Conservation (phyloP, 1,284 basidiomycete species). For the Apiotrichum porosum region DNA sequence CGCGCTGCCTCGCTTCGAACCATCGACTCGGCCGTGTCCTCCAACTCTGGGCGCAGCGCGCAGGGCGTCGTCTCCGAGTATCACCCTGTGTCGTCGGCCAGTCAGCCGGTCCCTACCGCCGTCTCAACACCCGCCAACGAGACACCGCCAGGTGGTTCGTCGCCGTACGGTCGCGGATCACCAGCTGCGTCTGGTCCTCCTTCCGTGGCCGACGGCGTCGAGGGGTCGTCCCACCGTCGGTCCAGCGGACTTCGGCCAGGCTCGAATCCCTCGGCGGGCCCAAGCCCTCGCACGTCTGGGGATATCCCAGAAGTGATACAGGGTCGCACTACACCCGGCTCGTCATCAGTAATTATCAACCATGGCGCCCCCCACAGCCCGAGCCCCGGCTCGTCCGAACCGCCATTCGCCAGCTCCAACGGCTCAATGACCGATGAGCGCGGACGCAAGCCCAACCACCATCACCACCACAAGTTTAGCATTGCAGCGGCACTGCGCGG, state of each 20-base stretch:
- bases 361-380: background rate
- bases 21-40: background rate
- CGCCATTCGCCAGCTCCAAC: background rate
- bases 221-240: slow-evolving; percentile 16
- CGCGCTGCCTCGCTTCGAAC: slow-evolving; percentile 4
- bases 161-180: background rate
- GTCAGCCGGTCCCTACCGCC: background rate
- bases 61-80: slow-evolving; percentile 2
- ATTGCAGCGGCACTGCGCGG: slow-evolving; percentile 45
- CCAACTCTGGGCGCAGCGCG: background rate
- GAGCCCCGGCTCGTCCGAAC: background rate
- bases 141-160: background rate
- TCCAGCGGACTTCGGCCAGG: background rate
- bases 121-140: background rate
- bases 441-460: slow-evolving; percentile 20
- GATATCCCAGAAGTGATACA: too few species aligned
- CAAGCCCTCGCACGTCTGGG: background rate
- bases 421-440: slow-evolving; percentile 5
- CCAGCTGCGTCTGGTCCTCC: slow-evolving; percentile 6
- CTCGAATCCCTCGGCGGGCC: slow-evolving; percentile 1
- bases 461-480: slow-evolving; percentile 39
- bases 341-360: too few species aligned
- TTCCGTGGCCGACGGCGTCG: slow-evolving; percentile 13
- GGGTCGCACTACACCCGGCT: background rate
- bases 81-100: slow-evolving; percentile 7